Evolutionary conservation across 164 flowering plant genomes (phyloP).

Genomic region (Magnolia changhungtana): DNA sequence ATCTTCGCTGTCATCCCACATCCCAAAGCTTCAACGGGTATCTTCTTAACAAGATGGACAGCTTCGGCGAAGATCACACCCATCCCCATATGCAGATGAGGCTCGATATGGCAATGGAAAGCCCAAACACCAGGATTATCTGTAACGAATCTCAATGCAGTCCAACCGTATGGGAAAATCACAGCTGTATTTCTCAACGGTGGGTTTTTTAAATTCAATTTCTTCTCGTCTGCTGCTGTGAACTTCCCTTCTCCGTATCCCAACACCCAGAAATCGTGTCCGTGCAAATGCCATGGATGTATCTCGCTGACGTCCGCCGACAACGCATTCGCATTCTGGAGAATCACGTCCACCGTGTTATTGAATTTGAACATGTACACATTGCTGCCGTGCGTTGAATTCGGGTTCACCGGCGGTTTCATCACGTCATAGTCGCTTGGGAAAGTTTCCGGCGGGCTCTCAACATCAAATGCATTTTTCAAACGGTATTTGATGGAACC

Average conservation of each 20-base stretch:
- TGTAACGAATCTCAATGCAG: slow-evolving; percentile 72
- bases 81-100: slow-evolving; percentile 96
- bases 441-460: slow-evolving; percentile 50
- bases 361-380: slow-evolving; percentile 45
- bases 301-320: slow-evolving; percentile 52
- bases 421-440: slow-evolving; percentile 41
- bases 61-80: slow-evolving; percentile 77
- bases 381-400: slow-evolving; percentile 46
- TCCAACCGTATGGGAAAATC: slow-evolving; percentile 89
- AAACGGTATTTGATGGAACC: slow-evolving; percentile 54
- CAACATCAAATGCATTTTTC: slow-evolving; percentile 33
- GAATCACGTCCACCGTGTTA: slow-evolving; percentile 62
- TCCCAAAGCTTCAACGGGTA: slow-evolving; percentile 49
- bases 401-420: slow-evolving; percentile 51
- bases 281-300: slow-evolving; percentile 97
- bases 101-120: slow-evolving; percentile 94
- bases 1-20: slow-evolving; percentile 64
- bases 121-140: slow-evolving; percentile 97
- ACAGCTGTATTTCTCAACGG: slow-evolving; percentile 67
- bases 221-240: slow-evolving; percentile 27
- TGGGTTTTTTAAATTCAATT: slow-evolving; percentile 62
- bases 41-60: slow-evolving; percentile 25
- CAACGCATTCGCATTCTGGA: slow-evolving; percentile 77
- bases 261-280: slow-evolving; percentile 93
- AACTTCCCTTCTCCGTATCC: slow-evolving; percentile 87